Conservation (phyloP, 176 grass and related monocot genomes). For the Carex cristatella region DNA sequence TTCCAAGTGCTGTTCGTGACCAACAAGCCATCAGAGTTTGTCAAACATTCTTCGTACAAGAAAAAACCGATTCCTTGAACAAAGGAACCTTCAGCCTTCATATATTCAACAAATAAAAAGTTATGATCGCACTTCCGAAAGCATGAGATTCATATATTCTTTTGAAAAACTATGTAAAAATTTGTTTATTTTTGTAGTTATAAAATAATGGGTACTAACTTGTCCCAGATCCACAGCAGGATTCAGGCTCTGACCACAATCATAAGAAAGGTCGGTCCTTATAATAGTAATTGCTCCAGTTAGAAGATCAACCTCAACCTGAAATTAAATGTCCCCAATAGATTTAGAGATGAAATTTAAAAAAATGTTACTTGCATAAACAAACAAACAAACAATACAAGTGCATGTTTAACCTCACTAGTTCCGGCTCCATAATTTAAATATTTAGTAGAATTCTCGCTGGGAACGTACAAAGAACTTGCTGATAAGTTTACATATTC, state of each 20-base stretch:
- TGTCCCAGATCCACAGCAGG: slow-evolving; percentile 43
- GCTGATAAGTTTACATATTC: slow-evolving; percentile 28
- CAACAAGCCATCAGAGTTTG: slow-evolving; percentile 42
- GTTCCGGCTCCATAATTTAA: slow-evolving; percentile 37
- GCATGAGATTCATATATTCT: neutral
- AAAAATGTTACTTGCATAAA: neutral
- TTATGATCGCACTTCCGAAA: neutral
- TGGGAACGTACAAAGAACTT: slow-evolving; percentile 29
- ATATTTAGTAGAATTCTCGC: neutral
- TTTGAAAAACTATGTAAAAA: neutral
- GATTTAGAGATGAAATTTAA: neutral
- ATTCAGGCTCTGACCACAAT: slow-evolving; percentile 43
- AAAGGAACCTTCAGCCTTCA: slow-evolving; percentile 52
- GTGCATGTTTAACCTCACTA: slow-evolving; percentile 26
- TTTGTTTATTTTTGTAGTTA: neutral
- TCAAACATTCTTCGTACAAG: slow-evolving; percentile 42
- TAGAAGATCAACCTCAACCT: slow-evolving; percentile 38
- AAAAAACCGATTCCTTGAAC: slow-evolving; percentile 62
- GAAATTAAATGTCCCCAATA: neutral
- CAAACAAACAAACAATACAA: neutral
- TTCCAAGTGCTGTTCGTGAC: slow-evolving; percentile 49
- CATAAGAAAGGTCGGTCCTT: slow-evolving; percentile 31
- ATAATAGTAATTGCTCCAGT: slow-evolving; percentile 38
- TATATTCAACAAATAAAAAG: neutral
- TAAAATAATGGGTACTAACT: slow-evolving; percentile 4